Evolutionary conservation across 768 basidiomycete genomes (phyloP), one percentile per base, ranked within the genome.

Genomic region (Rhizopogon vesiculosus): DNA sequence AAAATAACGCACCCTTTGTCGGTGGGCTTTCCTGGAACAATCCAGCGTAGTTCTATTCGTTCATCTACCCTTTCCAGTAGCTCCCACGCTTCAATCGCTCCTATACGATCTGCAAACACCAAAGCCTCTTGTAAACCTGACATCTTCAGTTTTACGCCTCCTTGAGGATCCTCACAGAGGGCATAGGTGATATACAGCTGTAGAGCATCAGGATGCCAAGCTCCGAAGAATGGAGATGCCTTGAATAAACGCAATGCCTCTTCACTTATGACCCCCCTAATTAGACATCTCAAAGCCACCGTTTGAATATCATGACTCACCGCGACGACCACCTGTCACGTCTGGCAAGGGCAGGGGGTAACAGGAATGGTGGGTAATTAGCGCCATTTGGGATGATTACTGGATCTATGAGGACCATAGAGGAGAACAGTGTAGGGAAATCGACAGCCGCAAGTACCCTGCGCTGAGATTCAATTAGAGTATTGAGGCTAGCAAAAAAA

Each of bases 401-500:
- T 0, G 94, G 91, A 66, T 96, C 94, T 28, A 93, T 69, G 33
- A 94, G 78, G 41, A 90, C 71, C 45, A 95, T 71, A 0, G 81
- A 80, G 33, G 82, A 76, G 73, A 93, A 93, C 7, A 94, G 73
- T 1, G 72, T 71, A 0, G 91, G 91, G 55, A 75, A 72, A 40
- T 78, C 75, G 19, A 85, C 61, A 2, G 89, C 88, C 1, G 84
- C 89, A 44, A 84, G 78, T n/a, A 81, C 67, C 15, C 87, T 91
- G 59, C 12, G 19, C 22, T 19, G n/a, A 8, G 49, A 18, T 41
- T 33, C 45, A 33, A 57, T 59, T 18, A 57, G 42, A 38, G 18
- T 38, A 31, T 39, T 0, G 18, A 18, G n/a, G 8, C 18, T 3
- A 8, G 41, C 41, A 5, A 41, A 18, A 18, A 54, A 9, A 53